phyloP scores from a whole-genome alignment of 2,329 filamentous ascomycete species.

The Stagonosporopsis chrysanthemi region DNA sequence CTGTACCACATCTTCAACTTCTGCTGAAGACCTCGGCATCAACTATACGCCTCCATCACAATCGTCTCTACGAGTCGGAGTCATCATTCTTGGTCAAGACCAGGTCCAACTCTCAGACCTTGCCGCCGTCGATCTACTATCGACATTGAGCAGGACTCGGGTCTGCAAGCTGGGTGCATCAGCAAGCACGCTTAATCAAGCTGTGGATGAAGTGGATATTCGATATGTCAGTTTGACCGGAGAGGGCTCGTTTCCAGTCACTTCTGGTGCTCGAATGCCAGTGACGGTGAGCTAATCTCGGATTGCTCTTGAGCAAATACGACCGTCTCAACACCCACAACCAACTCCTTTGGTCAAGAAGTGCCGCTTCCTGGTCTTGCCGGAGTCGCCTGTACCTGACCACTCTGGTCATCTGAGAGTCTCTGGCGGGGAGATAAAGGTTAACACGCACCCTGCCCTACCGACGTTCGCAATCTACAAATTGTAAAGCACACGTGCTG shows the following conservation, averaged over 20 bases:
- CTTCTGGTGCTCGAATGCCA: constrained; percentile 46
- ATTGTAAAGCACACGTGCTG: constrained; percentile 19
- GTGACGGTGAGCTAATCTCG: constrained; percentile 49
- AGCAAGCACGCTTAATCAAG: constrained; percentile 35
- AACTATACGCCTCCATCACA: constrained; percentile 45
- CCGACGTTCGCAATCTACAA: constrained; percentile 12
- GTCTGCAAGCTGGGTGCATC: constrained; percentile 37
- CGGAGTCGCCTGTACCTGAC: constrained; percentile 44
- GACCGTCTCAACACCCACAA: constrained; percentile 22
- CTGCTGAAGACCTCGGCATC: constrained; percentile 43
- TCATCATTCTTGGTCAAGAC: constrained; percentile 39
- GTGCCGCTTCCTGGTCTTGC: constrained; percentile 41
- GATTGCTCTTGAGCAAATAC: constrained; percentile 37
- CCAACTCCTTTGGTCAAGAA: constrained; percentile 45
- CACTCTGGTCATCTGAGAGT: constrained; percentile 41
- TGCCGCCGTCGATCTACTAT: constrained; percentile 44
- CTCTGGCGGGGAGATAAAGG: constrained; percentile 50
- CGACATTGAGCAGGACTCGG: constrained; percentile 41
- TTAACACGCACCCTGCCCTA: constrained; percentile 37
- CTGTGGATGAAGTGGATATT: constrained; percentile 48
- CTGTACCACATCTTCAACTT: constrained; percentile 46
- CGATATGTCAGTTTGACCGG: constrained; percentile 49
- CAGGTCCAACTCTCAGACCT: constrained; percentile 46
- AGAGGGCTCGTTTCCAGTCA: constrained; percentile 47
- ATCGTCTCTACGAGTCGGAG: constrained; percentile 44